Evolutionary conservation across 129 eudicot genomes (phyloP).

Genomic region (Scalesia atractyloides): DNA sequence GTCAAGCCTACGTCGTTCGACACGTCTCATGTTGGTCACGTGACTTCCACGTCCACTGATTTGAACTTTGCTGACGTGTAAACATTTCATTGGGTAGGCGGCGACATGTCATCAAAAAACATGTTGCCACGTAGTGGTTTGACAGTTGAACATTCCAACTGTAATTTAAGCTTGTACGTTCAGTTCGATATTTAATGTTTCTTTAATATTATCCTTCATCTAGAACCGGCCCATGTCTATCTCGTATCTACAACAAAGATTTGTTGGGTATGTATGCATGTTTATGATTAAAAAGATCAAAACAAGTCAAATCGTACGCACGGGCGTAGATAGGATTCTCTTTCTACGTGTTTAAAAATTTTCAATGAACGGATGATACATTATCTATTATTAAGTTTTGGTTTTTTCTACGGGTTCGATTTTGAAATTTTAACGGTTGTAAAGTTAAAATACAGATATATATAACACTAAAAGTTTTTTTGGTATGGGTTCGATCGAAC

Average conservation of each 20-base stretch:
- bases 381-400: too few relatives aligned
- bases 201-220: slow-evolving; percentile 24
- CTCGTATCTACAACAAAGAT: neutral
- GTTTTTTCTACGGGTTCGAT: too few relatives aligned
- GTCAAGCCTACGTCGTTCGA: slow-evolving; percentile 12
- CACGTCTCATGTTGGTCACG: slow-evolving; percentile 54
- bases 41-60: slow-evolving; percentile 31
- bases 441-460: too few relatives aligned
- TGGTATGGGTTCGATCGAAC: too few relatives aligned
- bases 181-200: slow-evolving; percentile 10
- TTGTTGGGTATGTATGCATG: neutral
- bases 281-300: too few relatives aligned
- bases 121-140: slow-evolving; percentile 30
- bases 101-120: slow-evolving; percentile 29
- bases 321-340: too few relatives aligned
- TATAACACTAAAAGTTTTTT: too few relatives aligned
- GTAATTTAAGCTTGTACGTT: slow-evolving; percentile 56
- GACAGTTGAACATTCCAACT: slow-evolving; percentile 32
- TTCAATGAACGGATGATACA: too few relatives aligned
- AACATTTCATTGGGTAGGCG: slow-evolving; percentile 35
- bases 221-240: slow-evolving; percentile 8
- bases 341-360: too few relatives aligned
- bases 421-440: too few relatives aligned
- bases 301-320: too few relatives aligned
- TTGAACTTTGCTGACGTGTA: slow-evolving; percentile 20